These are phyloP conservation scores for Aspergillus viridinutans DNA, from an alignment of 2,329 filamentous ascomycete genomes.

Conservation along the genomic window DNA sequence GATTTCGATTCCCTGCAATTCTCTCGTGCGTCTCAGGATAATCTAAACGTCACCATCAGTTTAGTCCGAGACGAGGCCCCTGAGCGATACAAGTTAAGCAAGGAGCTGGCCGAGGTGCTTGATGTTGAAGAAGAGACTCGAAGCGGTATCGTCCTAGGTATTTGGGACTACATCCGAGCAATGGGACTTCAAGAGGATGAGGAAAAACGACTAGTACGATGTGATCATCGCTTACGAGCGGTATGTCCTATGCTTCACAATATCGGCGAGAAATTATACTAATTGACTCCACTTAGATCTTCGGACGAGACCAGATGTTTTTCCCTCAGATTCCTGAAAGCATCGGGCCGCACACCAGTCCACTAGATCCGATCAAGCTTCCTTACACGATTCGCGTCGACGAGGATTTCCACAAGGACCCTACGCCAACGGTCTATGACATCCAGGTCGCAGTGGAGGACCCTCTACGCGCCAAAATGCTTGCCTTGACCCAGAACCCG, in stretches of 20 bases:
- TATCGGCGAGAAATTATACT: not conserved
- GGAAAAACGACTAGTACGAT: constrained; percentile 87
- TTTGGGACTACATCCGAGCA: constrained; percentile 92
- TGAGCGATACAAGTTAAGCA: constrained; percentile 76
- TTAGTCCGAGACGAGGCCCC: constrained; percentile 78
- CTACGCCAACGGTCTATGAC: constrained; percentile 82
- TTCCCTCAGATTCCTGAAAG: constrained; percentile 83
- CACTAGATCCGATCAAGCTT: constrained; percentile 76
- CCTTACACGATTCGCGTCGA: constrained; percentile 94
- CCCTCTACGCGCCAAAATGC: constrained; percentile 65
- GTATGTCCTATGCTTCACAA: constrained; percentile 47
- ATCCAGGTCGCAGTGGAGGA: constrained; percentile 81
- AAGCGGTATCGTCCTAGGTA: constrained; percentile 79
- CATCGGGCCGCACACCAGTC: constrained; percentile 70
- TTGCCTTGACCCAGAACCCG: constrained; percentile 64
- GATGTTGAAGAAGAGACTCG: constrained; percentile 84
- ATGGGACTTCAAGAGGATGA: constrained; percentile 89
- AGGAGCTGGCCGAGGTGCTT: constrained; percentile 74
- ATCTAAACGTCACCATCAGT: constrained; percentile 85
- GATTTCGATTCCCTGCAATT: constrained; percentile 92
- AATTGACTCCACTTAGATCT: constrained; percentile 52
- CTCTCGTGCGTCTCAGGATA: constrained; percentile 87
- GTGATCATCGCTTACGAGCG: constrained; percentile 74
- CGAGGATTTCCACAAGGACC: constrained; percentile 69
- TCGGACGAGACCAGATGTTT: constrained; percentile 70